These are phyloP conservation scores for Entoloma clypeatum DNA, from an alignment of 1,284 basidiomycete species.

Conservation along the genomic window DNA sequence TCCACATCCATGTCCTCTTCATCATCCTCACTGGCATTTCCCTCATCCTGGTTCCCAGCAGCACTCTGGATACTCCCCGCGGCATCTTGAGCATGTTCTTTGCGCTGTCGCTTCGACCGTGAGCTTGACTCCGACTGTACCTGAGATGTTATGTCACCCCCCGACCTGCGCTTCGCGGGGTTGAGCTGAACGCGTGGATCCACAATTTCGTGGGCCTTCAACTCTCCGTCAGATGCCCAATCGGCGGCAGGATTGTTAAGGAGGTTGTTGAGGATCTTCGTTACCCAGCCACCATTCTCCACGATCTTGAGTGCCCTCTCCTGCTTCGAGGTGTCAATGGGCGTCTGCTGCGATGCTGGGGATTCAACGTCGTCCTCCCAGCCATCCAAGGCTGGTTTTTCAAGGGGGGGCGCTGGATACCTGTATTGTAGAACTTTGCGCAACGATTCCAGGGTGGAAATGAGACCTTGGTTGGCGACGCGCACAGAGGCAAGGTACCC, in stretches of 20 bases:
- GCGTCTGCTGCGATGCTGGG: too few relatives aligned
- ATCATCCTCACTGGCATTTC: too few relatives aligned
- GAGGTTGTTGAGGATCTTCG: not conserved
- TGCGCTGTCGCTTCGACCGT: too few relatives aligned
- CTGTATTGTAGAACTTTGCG: not conserved
- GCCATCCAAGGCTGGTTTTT: not conserved
- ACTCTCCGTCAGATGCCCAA: not conserved
- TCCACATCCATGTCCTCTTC: too few relatives aligned
- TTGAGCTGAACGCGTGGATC: not conserved
- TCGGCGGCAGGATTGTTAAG: not conserved
- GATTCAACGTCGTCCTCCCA: not conserved
- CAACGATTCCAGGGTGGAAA: not conserved
- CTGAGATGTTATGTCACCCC: too few relatives aligned
- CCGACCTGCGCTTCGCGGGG: not conserved
- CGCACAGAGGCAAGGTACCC: not conserved
- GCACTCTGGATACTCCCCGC: too few relatives aligned
- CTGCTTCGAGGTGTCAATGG: too few relatives aligned
- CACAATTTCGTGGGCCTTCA: not conserved
- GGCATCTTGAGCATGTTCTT: too few relatives aligned
- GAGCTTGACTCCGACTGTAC: too few relatives aligned
- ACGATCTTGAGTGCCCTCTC: not conserved
- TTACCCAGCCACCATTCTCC: not conserved
- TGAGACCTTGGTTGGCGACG: conserved; percentile 5
- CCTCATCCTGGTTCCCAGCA: too few relatives aligned
- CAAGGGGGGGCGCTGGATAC: not conserved